Evolutionary conservation across 306 rosid species (phyloP), one percentile per base, ranked within the genome.

Genomic region (Malus orientalis): DNA sequence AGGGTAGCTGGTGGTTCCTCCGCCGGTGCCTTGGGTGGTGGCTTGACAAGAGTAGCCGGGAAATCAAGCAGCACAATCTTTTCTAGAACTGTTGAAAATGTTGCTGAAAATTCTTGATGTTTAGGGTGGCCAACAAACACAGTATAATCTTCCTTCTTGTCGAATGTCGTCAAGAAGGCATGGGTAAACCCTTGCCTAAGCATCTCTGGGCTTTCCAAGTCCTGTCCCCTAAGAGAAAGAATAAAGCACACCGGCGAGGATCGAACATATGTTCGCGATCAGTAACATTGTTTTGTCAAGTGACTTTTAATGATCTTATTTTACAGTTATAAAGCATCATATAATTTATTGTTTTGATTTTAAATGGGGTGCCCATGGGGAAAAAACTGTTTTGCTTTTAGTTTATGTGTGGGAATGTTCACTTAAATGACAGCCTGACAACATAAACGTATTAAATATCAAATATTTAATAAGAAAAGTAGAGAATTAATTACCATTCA

Each of bases 171-270:
- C 69, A 88, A 59, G 87, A 95, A 86, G 36, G 89, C 95, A 80
- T 95, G 97, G 64, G 96, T 95, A 75, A 87, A 95, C 40, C 98
- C 98, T 82, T 90, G 96, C 77, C 91, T 89, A 42, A 95, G 86
- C 80, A 83, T 70, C 58, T 92, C 97, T 63, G 75, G 82, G 83
- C 97, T 93, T 79, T 92, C 98, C 70, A 79, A 54, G 72, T 92
- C 98, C 33, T 86, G 72, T 78, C 97, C 98, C 98, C 97, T 91
- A 84, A 73, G 45, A 74, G 57, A 22, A 22, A 44, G 12, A 19
- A 58, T 13, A 60, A 60, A 32, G 60, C 18, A 70, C 33, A 61
- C 29, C 47, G 29, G 11, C 0, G 15, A 18, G 18, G 63, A 71
- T 53, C 63, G 3, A 68, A 42, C 23, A 44, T 14, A 12, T 8